Evolutionary conservation across 768 basidiomycete species (phyloP), one percentile per base, ranked within the genome.

Genomic region (Termitomyces sp.): DNA sequence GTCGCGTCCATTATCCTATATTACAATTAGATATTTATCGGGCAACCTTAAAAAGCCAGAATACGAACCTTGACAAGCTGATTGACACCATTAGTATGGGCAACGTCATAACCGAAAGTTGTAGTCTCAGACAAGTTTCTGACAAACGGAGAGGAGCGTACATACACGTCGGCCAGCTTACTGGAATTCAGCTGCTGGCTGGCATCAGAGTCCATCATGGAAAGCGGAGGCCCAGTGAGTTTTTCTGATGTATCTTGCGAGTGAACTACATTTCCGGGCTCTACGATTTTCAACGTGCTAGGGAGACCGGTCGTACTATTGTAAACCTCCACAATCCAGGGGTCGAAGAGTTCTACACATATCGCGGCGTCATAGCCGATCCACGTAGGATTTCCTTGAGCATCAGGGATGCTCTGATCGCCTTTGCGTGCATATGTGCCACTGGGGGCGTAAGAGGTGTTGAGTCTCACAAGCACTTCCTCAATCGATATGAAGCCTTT

Each of bases 351-450:
- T 56, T 74, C 66, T 6, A 76, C 53, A 50, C 76, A 77, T 23
- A 74, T 66, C 0, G 66, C 71, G 10, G 72, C 69, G 48, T 77
- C 76, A 31, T 69, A 72, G 3, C 75, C 76, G 29, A 77, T 67
- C 54, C 54, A 67, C 4, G 70, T 71, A 10, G 61, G 52, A 23
- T 60, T 60, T 11, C 73, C 71, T 16, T 62, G 50, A 18, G 33
- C 50, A 47, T 70, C 67, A 7, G 63, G 66, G 3, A 64, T 25
- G 23, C 54, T 55, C 7, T 43, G 22, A 3, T 61, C 49, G 18
- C 65, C 63, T 31, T 51, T 54, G 15, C 58, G 45, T 7, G 62
- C 59, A 49, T 73, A 76, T 5, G 54, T 57, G 27, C 72, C 73
- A 20, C 64, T 56, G 1, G 70, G 68, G 4, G 73, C 62, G 49